Percentiles rank a stretch among this genome's conserved stretches.
Conservation (phyloP, 2,329 filamentous ascomycete species). For the Dothiorella sarmentorum region DNA sequence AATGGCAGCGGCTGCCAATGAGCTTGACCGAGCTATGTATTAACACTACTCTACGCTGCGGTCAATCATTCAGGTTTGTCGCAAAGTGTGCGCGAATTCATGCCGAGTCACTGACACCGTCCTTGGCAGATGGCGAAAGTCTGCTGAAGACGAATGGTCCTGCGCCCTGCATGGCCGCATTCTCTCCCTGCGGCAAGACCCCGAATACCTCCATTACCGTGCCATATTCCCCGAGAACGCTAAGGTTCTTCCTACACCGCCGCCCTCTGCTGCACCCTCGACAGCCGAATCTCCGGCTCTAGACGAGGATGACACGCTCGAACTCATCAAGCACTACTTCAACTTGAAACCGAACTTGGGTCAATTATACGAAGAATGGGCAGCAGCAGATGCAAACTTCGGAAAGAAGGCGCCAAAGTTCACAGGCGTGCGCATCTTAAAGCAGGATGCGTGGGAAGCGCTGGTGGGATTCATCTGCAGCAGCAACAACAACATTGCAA, state of each 20-base stretch:
- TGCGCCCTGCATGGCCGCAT: conserved; percentile 84
- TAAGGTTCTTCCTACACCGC: conserved; percentile 35
- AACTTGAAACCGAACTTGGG: conserved; percentile 76
- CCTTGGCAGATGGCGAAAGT: conserved; percentile 73
- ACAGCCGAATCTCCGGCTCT: conserved; percentile 29
- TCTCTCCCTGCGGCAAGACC: conserved; percentile 79
- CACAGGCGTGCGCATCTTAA: conserved; percentile 84
- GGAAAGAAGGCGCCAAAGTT: conserved; percentile 82
- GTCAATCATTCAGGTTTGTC: conserved; percentile 78
- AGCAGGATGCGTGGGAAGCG: conserved; percentile 94
- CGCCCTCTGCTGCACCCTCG: conserved; percentile 39
- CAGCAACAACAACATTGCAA: conserved; percentile 95
- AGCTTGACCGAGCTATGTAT: conserved; percentile 84
- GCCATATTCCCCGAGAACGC: conserved; percentile 53
- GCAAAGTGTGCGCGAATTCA: neutral
- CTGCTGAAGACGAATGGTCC: conserved; percentile 77
- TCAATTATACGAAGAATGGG: conserved; percentile 82
- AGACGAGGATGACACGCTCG: conserved; percentile 67
- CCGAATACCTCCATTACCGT: conserved; percentile 73
- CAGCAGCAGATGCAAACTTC: conserved; percentile 80
- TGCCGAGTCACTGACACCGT: neutral
- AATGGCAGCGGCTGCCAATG: conserved; percentile 85
- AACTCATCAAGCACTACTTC: conserved; percentile 78
- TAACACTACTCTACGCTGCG: conserved; percentile 89
- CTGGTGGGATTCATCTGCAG: conserved; percentile 95